Evolutionary conservation across 192 early-diverging fungal species (phyloP).

Genomic region (Entomortierella beljakovae): DNA sequence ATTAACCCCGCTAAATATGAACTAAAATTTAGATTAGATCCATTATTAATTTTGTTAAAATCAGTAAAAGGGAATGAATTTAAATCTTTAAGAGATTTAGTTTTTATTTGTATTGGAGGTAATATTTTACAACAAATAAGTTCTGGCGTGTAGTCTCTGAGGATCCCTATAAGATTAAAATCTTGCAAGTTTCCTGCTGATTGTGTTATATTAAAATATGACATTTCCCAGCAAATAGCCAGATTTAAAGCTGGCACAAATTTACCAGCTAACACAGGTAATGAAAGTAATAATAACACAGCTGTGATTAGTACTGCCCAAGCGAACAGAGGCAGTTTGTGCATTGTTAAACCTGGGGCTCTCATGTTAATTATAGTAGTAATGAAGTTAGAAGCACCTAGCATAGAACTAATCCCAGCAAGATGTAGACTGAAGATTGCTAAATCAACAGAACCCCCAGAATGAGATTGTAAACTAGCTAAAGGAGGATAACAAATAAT

Average conservation of each 20-base stretch:
- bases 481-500: constrained; percentile 17
- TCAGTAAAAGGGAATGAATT: constrained; percentile 26
- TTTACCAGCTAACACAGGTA: no score
- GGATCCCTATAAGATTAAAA: no score
- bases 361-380: constrained; percentile 65
- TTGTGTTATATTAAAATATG: no score
- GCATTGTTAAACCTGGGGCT: constrained; percentile 68
- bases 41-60: constrained; percentile 24
- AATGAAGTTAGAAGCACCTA: constrained; percentile 6
- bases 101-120: no score
- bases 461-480: constrained; percentile 4
- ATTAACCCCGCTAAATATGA: constrained; percentile 60
- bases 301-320: no score
- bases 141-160: no score
- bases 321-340: constrained; percentile 56
- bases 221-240: no score
- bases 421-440: not conserved
- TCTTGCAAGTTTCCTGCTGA: no score
- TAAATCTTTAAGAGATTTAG: constrained; percentile 16
- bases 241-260: no score
- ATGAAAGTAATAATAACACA: no score
- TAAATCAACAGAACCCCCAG: constrained; percentile 1
- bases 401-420: not conserved
- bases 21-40: constrained; percentile 47
- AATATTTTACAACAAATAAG: no score